Evolutionary conservation across 1,284 basidiomycete genomes (phyloP).

Genomic region (Cryptococcus depauperatus): DNA sequence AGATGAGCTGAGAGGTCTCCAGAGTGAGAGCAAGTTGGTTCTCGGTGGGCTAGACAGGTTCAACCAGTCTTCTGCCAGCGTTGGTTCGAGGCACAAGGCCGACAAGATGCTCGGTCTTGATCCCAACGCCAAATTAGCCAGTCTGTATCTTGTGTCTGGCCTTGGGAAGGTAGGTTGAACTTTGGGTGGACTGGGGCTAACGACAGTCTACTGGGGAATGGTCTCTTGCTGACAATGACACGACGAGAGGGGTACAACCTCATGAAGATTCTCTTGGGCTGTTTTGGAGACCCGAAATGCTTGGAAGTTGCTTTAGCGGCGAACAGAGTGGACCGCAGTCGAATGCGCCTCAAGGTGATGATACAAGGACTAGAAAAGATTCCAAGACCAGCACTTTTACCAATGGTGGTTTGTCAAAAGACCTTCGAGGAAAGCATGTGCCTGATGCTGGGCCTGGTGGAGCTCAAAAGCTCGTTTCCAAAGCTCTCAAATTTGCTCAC

Average conservation of each 20-base stretch:
- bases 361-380: conserved; percentile 21
- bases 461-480: conserved; percentile 65
- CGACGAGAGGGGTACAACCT: conserved; percentile 73
- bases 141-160: conserved; percentile 49
- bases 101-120: conserved; percentile 33
- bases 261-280: conserved; percentile 77
- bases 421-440: conserved; percentile 49
- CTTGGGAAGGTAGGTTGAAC: conserved; percentile 43
- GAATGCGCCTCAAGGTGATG: not conserved
- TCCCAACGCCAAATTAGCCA: conserved; percentile 41
- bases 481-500: conserved; percentile 68
- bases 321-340: conserved; percentile 29
- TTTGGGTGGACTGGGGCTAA: not conserved
- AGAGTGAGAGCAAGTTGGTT: conserved; percentile 3
- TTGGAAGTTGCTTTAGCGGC: conserved; percentile 77
- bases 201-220: conserved; percentile 49
- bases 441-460: conserved; percentile 39
- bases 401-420: conserved; percentile 9
- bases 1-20: conserved; percentile 9
- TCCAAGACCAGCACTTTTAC: conserved; percentile 46
- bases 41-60: not conserved
- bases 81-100: conserved; percentile 19
- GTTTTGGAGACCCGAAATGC: conserved; percentile 91
- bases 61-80: conserved; percentile 6
- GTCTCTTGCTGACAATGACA: conserved; percentile 84